Evolutionary conservation across 2,329 filamentous ascomycete genomes (phyloP).

Genomic region (Gnomoniopsis sp.): DNA sequence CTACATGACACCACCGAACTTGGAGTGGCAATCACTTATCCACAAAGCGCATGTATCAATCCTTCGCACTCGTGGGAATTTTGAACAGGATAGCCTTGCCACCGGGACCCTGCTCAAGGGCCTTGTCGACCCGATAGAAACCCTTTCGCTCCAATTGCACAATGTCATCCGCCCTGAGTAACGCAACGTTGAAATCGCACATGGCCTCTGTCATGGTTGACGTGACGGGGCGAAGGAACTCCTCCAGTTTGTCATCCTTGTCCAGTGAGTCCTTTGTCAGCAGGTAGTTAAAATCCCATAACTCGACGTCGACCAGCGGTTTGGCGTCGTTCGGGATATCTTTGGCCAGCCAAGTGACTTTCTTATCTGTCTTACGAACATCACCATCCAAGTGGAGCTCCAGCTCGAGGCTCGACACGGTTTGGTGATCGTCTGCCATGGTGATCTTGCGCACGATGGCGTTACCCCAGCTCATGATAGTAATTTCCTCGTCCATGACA

Average conservation of each 20-base stretch:
- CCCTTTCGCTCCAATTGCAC: constrained; percentile 94
- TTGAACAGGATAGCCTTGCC: constrained; percentile 52
- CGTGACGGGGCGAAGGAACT: constrained; percentile 75
- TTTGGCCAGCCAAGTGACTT: constrained; percentile 86
- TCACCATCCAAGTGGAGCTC: constrained; percentile 91
- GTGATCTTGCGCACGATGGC: constrained; percentile 72
- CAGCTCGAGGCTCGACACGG: constrained; percentile 48
- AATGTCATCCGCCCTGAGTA: constrained; percentile 82
- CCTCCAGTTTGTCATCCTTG: constrained; percentile 80
- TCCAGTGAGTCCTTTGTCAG: constrained; percentile 93
- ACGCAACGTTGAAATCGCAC: constrained; percentile 76
- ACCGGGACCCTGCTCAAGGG: constrained; percentile 48
- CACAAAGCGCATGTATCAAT: too few species aligned
- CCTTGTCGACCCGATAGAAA: constrained; percentile 82
- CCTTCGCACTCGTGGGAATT: constrained; percentile 59
- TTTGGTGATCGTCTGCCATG: too few species aligned
- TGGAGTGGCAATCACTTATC: too few species aligned
- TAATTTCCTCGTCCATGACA: constrained; percentile 84
- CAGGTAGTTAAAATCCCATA: constrained; percentile 93
- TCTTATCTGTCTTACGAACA: constrained; percentile 93
- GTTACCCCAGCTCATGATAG: constrained; percentile 96
- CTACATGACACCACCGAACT: too few species aligned
- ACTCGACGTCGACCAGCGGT: constrained; percentile 76
- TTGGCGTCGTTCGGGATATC: constrained; percentile 72
- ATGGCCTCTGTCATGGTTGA: constrained; percentile 70